These are phyloP conservation scores for Aristolochia californica DNA, from an alignment of 164 flowering plant species.

Conservation along the genomic window DNA sequence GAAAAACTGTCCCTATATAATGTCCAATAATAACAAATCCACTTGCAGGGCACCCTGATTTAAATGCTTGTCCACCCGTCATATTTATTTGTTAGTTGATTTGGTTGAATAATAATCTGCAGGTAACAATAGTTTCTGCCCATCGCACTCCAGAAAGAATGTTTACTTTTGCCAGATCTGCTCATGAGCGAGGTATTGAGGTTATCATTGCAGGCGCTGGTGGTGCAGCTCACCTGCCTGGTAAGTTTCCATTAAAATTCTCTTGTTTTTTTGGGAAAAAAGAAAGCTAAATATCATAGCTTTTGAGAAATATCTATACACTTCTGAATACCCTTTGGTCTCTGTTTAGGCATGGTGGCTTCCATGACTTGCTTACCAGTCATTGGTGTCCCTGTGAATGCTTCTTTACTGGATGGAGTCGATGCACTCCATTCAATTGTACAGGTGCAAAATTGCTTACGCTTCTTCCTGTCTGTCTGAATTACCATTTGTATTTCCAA, in stretches of 20 bases:
- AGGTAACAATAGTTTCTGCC: conserved; percentile 93
- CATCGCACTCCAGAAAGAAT: conserved; percentile 93
- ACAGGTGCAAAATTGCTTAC: conserved; percentile 38
- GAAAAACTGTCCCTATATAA: no score
- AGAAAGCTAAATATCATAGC: neutral
- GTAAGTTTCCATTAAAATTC: conserved; percentile 24
- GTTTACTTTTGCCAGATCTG: conserved; percentile 74
- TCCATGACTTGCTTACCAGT: conserved; percentile 85
- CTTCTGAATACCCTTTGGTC: neutral
- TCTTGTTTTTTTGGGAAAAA: neutral
- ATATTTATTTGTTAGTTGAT: neutral
- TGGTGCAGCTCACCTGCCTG: conserved; percentile 98
- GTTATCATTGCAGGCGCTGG: conserved; percentile 98
- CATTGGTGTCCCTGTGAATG: conserved; percentile 91
- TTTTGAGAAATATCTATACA: neutral
- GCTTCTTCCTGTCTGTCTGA: neutral
- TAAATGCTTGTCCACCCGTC: neutral
- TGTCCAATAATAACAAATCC: no score
- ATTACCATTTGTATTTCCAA: neutral
- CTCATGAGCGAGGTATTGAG: conserved; percentile 66
- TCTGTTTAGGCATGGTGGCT: conserved; percentile 87
- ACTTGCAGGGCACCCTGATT: no score
- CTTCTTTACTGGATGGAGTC: conserved; percentile 68
- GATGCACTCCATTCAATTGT: conserved; percentile 93
- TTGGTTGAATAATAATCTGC: conserved; percentile 8